phyloP scores from a whole-genome alignment of 768 basidiomycete genomes.

The Mycena albidolilacea region DNA sequence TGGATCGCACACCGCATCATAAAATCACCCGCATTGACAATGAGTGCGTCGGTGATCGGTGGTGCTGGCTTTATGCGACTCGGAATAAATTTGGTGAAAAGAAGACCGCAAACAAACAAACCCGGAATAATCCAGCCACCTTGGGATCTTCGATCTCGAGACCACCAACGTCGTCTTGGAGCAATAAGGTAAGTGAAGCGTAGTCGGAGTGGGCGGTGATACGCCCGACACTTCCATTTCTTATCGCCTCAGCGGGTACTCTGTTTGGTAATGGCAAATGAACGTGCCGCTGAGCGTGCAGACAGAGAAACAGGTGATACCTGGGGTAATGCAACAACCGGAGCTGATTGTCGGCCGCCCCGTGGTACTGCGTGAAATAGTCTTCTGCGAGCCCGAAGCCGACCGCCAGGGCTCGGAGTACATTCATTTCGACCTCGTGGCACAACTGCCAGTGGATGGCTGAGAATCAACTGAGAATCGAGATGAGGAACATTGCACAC shows the following conservation, averaged over 20 bases:
- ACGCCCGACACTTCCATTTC: conserved; percentile 51
- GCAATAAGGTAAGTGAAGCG: conserved; percentile 68
- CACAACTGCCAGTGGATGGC: conserved; percentile 55
- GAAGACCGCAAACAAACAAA: conserved; percentile 34
- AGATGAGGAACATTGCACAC: conserved; percentile 40
- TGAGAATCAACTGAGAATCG: background rate
- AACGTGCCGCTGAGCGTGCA: background rate
- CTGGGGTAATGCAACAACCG: conserved; percentile 71
- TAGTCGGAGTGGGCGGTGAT: conserved; percentile 71
- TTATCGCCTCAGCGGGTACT: conserved; percentile 50
- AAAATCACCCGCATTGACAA: conserved; percentile 69
- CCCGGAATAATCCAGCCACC: conserved; percentile 58
- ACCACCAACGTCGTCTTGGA: conserved; percentile 74
- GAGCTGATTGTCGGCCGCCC: conserved; percentile 65
- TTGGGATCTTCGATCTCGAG: conserved; percentile 73
- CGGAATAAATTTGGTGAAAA: no score
- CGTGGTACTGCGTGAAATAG: conserved; percentile 61
- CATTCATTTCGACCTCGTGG: conserved; percentile 57
- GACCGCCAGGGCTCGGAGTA: conserved; percentile 66
- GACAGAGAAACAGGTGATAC: conserved; percentile 33
- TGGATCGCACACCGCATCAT: conserved; percentile 61
- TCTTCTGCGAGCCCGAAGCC: conserved; percentile 60
- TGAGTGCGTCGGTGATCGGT: conserved; percentile 63
- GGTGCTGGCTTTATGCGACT: conserved; percentile 51
- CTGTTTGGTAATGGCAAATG: conserved; percentile 38